These are phyloP conservation scores for Protomyces macrosporus DNA, from an alignment of 1,139 yeast species.

Conservation along the genomic window DNA sequence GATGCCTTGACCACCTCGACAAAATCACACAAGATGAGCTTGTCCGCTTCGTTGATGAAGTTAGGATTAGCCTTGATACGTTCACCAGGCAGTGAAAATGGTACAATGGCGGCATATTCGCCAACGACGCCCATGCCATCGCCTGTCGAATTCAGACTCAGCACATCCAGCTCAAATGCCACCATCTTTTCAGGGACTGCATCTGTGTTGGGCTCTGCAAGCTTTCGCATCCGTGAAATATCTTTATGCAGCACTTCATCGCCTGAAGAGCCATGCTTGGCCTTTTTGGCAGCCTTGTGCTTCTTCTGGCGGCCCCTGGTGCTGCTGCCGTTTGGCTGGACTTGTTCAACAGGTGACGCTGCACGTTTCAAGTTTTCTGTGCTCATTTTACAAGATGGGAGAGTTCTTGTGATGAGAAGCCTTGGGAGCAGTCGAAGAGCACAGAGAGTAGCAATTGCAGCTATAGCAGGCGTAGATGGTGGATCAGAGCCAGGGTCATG, in stretches of 20 bases:
- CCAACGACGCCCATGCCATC: slow-evolving; percentile 41
- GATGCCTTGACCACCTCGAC: slow-evolving; percentile 50
- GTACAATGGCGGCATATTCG: slow-evolving; percentile 53
- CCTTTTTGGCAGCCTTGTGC: slow-evolving; percentile 42
- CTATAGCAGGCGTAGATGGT: not conserved
- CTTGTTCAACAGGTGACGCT: not conserved
- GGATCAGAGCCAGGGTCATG: no score
- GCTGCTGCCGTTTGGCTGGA: slow-evolving; percentile 1
- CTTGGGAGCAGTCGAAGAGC: not conserved
- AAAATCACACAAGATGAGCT: slow-evolving; percentile 57
- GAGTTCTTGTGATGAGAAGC: no score
- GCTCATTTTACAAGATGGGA: not conserved
- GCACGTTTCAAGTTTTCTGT: not conserved
- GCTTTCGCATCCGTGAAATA: slow-evolving; percentile 54
- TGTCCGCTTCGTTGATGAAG: slow-evolving; percentile 29
- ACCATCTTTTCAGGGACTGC: slow-evolving; percentile 48
- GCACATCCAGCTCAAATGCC: slow-evolving; percentile 54
- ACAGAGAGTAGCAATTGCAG: not conserved
- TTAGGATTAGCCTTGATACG: slow-evolving; percentile 61
- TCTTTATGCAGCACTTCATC: slow-evolving; percentile 74
- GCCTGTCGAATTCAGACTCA: slow-evolving; percentile 50
- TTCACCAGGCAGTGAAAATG: slow-evolving; percentile 88
- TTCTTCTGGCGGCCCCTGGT: slow-evolving; percentile 1
- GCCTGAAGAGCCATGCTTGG: slow-evolving; percentile 40
- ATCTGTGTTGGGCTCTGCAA: slow-evolving; percentile 46